Evolutionary conservation across 1,284 basidiomycete genomes (phyloP).

Genomic region (Microstroma glucosiphilum): DNA sequence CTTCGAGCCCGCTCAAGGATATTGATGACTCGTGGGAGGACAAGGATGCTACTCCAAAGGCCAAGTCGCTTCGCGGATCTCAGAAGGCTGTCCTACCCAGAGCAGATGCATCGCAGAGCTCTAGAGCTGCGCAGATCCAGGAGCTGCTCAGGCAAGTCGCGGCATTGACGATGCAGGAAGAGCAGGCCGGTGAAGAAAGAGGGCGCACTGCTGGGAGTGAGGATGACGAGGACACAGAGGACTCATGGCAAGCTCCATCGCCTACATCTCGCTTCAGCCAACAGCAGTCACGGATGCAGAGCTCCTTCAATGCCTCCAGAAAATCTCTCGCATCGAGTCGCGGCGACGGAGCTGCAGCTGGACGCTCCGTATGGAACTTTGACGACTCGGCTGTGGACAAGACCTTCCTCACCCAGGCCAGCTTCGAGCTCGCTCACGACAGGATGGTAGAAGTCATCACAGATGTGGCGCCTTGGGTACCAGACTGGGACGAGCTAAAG

Average conservation of each 20-base stretch:
- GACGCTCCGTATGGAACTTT: constrained; percentile 7
- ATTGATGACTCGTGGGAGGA: constrained; percentile 2
- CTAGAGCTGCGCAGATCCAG: not conserved
- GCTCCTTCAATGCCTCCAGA: not conserved
- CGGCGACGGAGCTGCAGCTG: not conserved
- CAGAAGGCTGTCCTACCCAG: not conserved
- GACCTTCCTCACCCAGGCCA: constrained; percentile 85
- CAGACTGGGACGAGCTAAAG: constrained; percentile 79
- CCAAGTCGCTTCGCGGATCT: not conserved
- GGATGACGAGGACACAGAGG: not conserved
- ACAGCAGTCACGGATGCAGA: not conserved
- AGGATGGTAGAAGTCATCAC: constrained; percentile 85
- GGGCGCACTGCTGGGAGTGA: not conserved
- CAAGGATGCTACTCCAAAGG: not conserved
- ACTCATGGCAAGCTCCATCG: constrained; percentile 4
- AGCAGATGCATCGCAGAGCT: not conserved
- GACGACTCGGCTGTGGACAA: constrained; percentile 55
- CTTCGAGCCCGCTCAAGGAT: not conserved
- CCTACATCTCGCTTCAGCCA: constrained; percentile 2
- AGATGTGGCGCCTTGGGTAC: constrained; percentile 88
- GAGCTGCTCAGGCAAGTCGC: constrained; percentile 4
- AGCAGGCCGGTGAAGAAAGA: not conserved
- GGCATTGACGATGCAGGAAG: not conserved
- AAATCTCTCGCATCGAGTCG: constrained; percentile 3
- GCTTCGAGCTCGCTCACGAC: constrained; percentile 85